A percentile compares a stretch with the other conserved stretches of the same genome.
Conservation (phyloP, 208 protist species). For the Phytomonas francai region DNA sequence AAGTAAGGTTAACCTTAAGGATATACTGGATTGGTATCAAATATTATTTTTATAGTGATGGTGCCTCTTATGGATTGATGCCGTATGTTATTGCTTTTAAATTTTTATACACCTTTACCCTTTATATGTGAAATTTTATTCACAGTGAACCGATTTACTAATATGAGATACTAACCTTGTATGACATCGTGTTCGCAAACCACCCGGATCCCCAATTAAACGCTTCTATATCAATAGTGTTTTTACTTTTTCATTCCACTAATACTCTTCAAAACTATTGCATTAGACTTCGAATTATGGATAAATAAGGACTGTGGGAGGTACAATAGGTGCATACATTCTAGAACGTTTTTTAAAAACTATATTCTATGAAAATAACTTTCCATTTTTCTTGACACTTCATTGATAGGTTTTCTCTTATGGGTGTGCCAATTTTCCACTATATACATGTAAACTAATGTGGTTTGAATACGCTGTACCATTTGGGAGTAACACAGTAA, state of each 20-base stretch:
- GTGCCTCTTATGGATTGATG: neutral
- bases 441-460: neutral
- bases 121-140: neutral
- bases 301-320: neutral
- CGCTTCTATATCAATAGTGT: neutral
- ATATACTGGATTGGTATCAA: neutral
- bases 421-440: neutral
- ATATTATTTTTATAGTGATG: conserved; percentile 2
- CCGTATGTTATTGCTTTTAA: neutral
- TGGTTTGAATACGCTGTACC: neutral
- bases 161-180: neutral
- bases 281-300: neutral
- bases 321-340: neutral
- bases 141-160: neutral
- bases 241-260: neutral
- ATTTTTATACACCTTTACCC: neutral
- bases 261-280: neutral
- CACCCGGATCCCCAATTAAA: neutral
- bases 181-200: neutral
- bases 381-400: neutral
- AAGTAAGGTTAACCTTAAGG: neutral
- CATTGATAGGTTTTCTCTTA: conserved; percentile 1
- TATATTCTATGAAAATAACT: neutral
- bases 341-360: too few relatives aligned
- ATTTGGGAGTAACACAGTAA: neutral